These are phyloP conservation scores for Sugiyamaella grinbergsii DNA, from an alignment of 1,139 yeast species.

Conservation along the genomic window DNA sequence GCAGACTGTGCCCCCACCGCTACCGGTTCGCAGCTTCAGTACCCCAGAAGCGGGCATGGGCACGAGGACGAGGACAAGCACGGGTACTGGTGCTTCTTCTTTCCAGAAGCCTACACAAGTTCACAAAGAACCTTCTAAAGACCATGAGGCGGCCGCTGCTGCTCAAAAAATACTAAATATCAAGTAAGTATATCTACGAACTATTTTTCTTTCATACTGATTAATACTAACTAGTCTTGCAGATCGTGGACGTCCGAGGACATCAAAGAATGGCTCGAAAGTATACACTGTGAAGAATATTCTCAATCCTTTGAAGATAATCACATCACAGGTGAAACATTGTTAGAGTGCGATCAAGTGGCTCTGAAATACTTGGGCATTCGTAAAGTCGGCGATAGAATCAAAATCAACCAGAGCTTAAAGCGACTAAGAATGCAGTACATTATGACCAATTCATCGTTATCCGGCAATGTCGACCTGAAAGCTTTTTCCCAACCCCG, in stretches of 20 bases:
- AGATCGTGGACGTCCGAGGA: conserved; percentile 38
- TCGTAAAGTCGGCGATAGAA: conserved; percentile 77
- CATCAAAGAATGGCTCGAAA: conserved; percentile 45
- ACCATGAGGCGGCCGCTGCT: conserved; percentile 7
- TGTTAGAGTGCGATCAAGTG: conserved; percentile 65
- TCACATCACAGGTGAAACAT: conserved; percentile 61
- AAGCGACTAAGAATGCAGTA: conserved; percentile 31
- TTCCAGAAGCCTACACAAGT: too few species aligned
- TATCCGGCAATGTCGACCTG: neutral
- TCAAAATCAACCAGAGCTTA: conserved; percentile 60
- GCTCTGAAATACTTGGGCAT: conserved; percentile 76
- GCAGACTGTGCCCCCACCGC: neutral
- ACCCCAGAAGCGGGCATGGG: neutral
- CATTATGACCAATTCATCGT: neutral
- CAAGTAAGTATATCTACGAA: conserved; percentile 5
- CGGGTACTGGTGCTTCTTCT: conserved; percentile 15
- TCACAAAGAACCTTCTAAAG: conserved; percentile 17
- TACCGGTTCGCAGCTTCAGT: neutral
- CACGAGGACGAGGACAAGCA: neutral
- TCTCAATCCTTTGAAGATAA: conserved; percentile 43
- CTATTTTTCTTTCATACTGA: neutral
- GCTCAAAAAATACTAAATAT: conserved; percentile 5
- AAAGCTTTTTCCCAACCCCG: neutral
- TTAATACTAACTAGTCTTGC: conserved; percentile 13
- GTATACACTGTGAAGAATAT: conserved; percentile 41